Evolutionary conservation across 176 grass and related monocot genomes (phyloP).

Genomic region (Cenchrus americanus): DNA sequence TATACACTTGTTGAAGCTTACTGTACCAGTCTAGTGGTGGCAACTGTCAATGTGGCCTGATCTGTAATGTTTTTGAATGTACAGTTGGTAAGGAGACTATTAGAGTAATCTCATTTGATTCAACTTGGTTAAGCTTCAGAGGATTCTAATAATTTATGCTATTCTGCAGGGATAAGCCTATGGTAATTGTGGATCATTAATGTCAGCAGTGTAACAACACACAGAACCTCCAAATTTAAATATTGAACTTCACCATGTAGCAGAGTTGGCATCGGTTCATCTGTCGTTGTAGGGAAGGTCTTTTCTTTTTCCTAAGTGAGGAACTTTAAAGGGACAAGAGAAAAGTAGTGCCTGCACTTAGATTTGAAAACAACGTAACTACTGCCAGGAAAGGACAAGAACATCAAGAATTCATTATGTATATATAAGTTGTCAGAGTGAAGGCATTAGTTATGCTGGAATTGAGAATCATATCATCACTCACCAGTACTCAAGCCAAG

Average conservation of each 20-base stretch:
- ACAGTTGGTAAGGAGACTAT: background rate
- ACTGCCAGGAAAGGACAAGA: conserved; percentile 23
- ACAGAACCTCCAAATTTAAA: background rate
- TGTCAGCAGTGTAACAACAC: background rate
- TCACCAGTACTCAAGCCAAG: background rate
- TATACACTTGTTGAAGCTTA: background rate
- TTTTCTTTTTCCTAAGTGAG: conserved; percentile 34
- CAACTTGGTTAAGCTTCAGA: background rate
- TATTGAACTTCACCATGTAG: background rate
- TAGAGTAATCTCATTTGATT: conserved; percentile 3
- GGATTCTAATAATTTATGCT: background rate
- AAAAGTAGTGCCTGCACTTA: conserved; percentile 22
- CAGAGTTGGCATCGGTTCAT: conserved; percentile 26
- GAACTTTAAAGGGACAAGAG: conserved; percentile 20
- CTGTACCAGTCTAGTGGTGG: background rate
- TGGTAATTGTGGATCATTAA: background rate
- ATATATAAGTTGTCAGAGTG: conserved; percentile 36
- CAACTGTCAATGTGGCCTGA: background rate
- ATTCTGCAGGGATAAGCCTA: conserved; percentile 3
- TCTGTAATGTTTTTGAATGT: background rate
- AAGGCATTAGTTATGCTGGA: conserved; percentile 8
- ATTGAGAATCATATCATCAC: conserved; percentile 5
- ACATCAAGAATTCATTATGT: conserved; percentile 24
- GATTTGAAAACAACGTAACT: conserved; percentile 37
- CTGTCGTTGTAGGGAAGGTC: conserved; percentile 30